Base-by-base conservation (phyloP, 2,329 filamentous ascomycete species). In the Nemania sp. region DNA sequence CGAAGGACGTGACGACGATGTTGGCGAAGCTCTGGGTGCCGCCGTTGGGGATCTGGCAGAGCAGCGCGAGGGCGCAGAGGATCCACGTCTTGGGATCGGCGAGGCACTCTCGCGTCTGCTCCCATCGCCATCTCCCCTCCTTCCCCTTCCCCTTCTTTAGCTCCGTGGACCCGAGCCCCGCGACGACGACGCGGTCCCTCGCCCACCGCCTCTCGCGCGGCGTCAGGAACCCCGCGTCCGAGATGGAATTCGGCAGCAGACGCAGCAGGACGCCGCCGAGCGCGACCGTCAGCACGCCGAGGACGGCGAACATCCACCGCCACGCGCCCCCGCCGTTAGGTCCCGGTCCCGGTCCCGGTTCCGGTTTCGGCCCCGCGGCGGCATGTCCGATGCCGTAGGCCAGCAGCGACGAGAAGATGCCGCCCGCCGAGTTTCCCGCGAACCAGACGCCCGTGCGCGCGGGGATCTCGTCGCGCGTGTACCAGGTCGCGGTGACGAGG, bases 51-150 rank as follows among this genome's bases (percentile, higher is more conserved):
- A 88, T 86, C 71, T 85, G 81, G 1, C 79, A 81, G 2, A 82
- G 71, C 4, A 87, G 62, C 20, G 80, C 78, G 20, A 88, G 79
- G 1, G 74, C 75, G 59, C 85, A 78, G 47, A 88, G 78, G 49
- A 87, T 74, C 84, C 83, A 88, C 0, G 83, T 84, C 70, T 87
- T 87, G 2, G 82, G 83, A 64, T 87, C 85, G 10, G 76, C 54
- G 0, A 87, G 69, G 50, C 83, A 85, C 69, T 87, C 84, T 5
- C 71, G 59, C 29, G 79, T 72, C 67, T 88, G 85, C 2, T 78
- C 74, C 76, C 79, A 80, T 54, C 75, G 78, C 78, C 81, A 87
- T 10, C 65, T 70, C 1, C 78, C 72, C 11, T 4, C 35, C 11
- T 35, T 13, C 13, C 7, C 34, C 7, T 80, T 78, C 34, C n/a